Evolutionary conservation across 1,139 yeast species (phyloP), one percentile per base, ranked within the genome.

Genomic region (Taphrina betulina): DNA sequence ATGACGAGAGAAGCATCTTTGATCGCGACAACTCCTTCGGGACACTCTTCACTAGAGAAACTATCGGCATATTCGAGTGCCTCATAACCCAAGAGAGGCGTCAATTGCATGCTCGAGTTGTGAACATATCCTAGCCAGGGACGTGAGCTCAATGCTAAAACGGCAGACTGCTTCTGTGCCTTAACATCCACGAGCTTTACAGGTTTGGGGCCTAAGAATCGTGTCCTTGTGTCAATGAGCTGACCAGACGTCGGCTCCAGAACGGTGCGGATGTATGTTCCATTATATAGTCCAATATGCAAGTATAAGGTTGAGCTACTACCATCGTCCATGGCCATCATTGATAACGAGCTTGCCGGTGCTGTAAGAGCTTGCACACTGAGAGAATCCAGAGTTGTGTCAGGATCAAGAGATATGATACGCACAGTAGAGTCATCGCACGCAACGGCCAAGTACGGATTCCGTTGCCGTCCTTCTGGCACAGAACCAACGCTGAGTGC

Each of bases 211-310:
- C 95, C 97, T 53, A 85, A 70, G 66, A 82, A 88, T 66, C 85
- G 82, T n/a, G 81, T 79, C 62, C 86, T 74, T 0, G 90, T 79
- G 61, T 83, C 84, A 0, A 80, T 73, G 12, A 90, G 69, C 50
- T 78, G 78, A 0, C 95, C 96, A 2, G 83, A 74, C 2, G 73
- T 66, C 0, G 70, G 68, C 63, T 85, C 87, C 29, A 88, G 64
- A 5, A 72, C 72, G 0, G 88, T 79, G 28, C 83, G 73, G 2
- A 83, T 82, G 69, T 85, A 87, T 0, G 89, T 79, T 31, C 98
- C 98, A 67, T 82, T 87, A 23, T 74, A 78, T 75, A 90, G 75
- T 1, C 97, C 97, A 52, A 88, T 78, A 68, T 89, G 95, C 5
- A 86, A 76, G 57, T 70, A 72, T 3, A 71, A 62, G 3, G 64